Base-by-base conservation (phyloP, 441 rosid species). In the Mallotus japonicus region DNA sequence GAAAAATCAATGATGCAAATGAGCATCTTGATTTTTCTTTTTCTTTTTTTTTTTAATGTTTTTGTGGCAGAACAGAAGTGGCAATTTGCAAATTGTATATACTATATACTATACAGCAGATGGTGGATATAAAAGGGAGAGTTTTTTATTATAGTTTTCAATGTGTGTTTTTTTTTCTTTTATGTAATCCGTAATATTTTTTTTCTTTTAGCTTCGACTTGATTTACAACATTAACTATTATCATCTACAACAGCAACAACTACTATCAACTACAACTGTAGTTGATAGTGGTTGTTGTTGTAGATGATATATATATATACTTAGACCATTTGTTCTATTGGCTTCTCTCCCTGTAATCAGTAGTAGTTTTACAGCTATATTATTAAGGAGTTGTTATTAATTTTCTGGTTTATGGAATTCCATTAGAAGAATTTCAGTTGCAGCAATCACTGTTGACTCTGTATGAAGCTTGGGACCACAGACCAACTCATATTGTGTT, bases 71-170 rank as follows among this genome's bases (percentile, higher is more conserved):
- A 68, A 67, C 56, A 14, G 53, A 68, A 67, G 58, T 50, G 28
- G 37, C 58, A 55, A 50, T 54, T 70, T 50, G 64, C 76, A 67
- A 42, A 46, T 73, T 80, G 83, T 74, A 71, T 51, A 70, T 49
- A 63, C 5, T 19, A 10, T 37, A 37, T 37, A 37, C 6, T 37
- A 37, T 28, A n/a, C 50, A 22, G 34, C 8, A 11, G 6, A 44
- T 58, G 59, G 62, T 61, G 75, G 56, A 61, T 54, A 28, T 15
- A 24, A 28, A 42, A 20, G 32, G 14, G 8, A 5, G 7, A 5
- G 5, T 12, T 24, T 16, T 64, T 5, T 9, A 20, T 56, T 37
- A 11, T 3, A 56, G 6, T 22, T 20, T 49, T 47, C 6, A 11
- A 15, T 13, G 15, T 50, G 15, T 9, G 8, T 24, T 59, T 59